These are phyloP conservation scores for Adansonia rubrostipa DNA, from an alignment of 441 rosid species.

Conservation along the genomic window DNA sequence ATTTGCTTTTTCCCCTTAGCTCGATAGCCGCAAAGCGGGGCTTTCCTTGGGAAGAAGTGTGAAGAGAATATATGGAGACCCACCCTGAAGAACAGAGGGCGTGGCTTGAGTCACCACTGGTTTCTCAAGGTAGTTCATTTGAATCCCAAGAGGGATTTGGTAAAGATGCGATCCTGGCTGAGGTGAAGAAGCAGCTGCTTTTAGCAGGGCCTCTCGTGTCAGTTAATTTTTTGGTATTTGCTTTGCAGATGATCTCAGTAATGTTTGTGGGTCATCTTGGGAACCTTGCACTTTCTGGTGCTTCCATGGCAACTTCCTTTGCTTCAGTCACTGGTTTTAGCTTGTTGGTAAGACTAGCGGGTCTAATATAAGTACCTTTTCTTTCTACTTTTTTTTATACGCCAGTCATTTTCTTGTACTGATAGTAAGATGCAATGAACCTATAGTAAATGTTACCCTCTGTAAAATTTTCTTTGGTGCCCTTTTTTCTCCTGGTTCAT, in stretches of 20 bases:
- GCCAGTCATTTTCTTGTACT: too few species aligned
- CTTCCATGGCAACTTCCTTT: slow-evolving; percentile 63
- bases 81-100: slow-evolving; percentile 18
- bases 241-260: slow-evolving; percentile 50
- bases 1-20: background rate
- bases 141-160: slow-evolving; percentile 18
- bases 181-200: slow-evolving; percentile 45
- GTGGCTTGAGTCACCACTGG: slow-evolving; percentile 22
- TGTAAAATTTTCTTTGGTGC: background rate
- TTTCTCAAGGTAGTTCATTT: slow-evolving; percentile 8
- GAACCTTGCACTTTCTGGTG: slow-evolving; percentile 51
- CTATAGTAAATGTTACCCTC: background rate
- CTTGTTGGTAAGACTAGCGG: slow-evolving; percentile 37
- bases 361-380: background rate
- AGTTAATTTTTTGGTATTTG: slow-evolving; percentile 47
- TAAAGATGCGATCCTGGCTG: slow-evolving; percentile 33
- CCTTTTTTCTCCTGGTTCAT: background rate
- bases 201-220: slow-evolving; percentile 54
- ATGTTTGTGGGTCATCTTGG: slow-evolving; percentile 58
- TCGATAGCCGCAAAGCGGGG: background rate
- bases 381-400: background rate
- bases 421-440: background rate
- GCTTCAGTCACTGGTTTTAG: slow-evolving; percentile 60
- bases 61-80: slow-evolving; percentile 12
- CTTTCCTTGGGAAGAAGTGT: background rate